phyloP scores from a whole-genome alignment of 306 rosid genomes.

The Sicyos baderoa region DNA sequence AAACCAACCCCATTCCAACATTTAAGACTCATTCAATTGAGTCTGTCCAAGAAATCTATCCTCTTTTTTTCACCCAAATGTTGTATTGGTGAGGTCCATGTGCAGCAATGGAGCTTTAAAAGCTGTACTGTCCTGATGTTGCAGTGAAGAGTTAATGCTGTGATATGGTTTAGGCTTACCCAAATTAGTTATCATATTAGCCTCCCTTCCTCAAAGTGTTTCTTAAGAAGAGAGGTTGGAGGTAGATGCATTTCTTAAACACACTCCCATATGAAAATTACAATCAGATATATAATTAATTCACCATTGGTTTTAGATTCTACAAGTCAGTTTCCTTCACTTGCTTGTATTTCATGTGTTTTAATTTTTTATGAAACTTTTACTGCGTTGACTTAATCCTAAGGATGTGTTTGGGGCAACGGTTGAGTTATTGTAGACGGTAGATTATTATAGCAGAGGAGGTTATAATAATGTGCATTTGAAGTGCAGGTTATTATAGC shows the following conservation, averaged over 20 bases:
- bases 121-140: slow-evolving; percentile 34
- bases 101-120: slow-evolving; percentile 37
- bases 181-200: slow-evolving; percentile 5
- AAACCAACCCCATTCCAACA: slow-evolving; percentile 19
- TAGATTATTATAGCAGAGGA: no score
- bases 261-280: neutral
- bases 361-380: neutral
- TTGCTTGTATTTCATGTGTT: neutral
- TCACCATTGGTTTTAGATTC: neutral
- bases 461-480: no score
- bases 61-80: neutral
- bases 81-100: slow-evolving; percentile 51
- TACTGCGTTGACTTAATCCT: neutral
- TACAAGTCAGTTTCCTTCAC: neutral
- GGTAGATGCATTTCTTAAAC: slow-evolving; percentile 1
- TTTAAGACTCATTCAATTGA: slow-evolving; percentile 14
- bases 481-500: no score
- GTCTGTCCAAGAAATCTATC: slow-evolving; percentile 2
- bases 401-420: no score
- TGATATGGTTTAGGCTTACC: slow-evolving; percentile 7
- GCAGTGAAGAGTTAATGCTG: slow-evolving; percentile 19
- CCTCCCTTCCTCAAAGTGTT: neutral
- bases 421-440: no score
- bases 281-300: no score
- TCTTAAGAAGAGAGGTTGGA: slow-evolving; percentile 3